These are phyloP conservation scores for Dichotomopilus funicola DNA, from an alignment of 2,329 filamentous ascomycete species.

Conservation along the genomic window DNA sequence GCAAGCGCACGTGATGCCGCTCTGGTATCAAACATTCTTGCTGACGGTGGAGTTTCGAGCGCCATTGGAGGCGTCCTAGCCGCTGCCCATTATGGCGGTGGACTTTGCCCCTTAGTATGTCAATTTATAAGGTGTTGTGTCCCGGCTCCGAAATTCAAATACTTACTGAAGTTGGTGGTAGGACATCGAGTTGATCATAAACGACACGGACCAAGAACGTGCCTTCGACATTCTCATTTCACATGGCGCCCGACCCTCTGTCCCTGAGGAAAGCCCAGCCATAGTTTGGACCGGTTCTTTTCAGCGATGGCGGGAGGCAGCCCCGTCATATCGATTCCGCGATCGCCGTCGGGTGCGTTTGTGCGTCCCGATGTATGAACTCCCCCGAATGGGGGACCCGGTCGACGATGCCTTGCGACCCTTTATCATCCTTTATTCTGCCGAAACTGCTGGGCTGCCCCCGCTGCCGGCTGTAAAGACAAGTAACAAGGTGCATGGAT, in stretches of 20 bases:
- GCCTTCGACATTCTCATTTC: background rate
- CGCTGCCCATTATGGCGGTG: background rate
- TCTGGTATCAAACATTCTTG: background rate
- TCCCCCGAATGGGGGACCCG: background rate
- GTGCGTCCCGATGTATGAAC: background rate
- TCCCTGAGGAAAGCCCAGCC: background rate
- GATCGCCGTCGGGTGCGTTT: background rate
- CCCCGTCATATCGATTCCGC: background rate
- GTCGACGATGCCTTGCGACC: background rate
- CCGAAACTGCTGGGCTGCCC: background rate
- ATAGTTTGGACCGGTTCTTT: background rate
- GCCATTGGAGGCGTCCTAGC: background rate
- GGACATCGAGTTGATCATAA: background rate
- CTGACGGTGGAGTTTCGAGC: background rate
- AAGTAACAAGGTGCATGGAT: background rate
- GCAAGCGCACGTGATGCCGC: background rate
- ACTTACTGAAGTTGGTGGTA: background rate
- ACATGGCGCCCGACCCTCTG: background rate
- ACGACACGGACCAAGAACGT: background rate
- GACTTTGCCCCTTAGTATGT: background rate
- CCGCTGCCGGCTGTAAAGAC: background rate
- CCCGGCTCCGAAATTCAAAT: background rate
- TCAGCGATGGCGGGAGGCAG: background rate
- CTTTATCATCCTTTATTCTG: background rate
- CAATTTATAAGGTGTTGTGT: background rate